Evolutionary conservation across 148 eudicot species (phyloP).

Genomic region (Heliamphora exappendiculata): DNA sequence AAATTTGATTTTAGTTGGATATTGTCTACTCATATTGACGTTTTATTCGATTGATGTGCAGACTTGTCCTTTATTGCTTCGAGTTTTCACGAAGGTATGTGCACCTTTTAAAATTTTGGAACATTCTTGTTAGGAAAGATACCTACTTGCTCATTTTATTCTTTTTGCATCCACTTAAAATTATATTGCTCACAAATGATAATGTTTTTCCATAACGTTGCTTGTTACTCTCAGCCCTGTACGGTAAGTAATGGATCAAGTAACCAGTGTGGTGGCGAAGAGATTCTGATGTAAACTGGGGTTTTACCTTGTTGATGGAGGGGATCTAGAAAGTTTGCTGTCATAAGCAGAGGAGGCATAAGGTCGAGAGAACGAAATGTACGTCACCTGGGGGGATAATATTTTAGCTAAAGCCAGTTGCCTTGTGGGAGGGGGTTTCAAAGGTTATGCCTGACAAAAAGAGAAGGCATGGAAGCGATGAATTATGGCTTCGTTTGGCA

Average conservation of each 20-base stretch:
- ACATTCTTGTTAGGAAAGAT: not conserved
- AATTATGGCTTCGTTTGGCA: not conserved
- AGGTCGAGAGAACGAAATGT: not conserved
- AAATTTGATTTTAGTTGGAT: not conserved
- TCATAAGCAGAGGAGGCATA: not conserved
- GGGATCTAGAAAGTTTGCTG: too few species aligned
- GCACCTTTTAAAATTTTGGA: not conserved
- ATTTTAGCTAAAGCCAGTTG: not conserved
- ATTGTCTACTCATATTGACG: not conserved
- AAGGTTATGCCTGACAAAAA: not conserved
- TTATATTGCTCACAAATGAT: not conserved
- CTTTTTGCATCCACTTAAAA: not conserved
- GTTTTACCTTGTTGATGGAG: not conserved
- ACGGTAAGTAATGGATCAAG: not conserved
- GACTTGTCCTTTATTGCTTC: slow-evolving; percentile 50
- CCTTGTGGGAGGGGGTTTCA: not conserved
- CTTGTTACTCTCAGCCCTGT: not conserved
- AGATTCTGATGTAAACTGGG: too few species aligned
- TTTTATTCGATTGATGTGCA: slow-evolving; percentile 20
- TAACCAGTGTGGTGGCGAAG: too few species aligned
- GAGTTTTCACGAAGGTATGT: slow-evolving; percentile 48
- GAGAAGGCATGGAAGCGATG: not conserved
- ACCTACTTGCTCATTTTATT: not conserved
- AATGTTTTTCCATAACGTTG: not conserved
- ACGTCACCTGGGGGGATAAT: not conserved